Percentiles rank a stretch among this genome's conserved stretches.
These are phyloP conservation scores for Podospora conica DNA, from an alignment of 495 filamentous ascomycete genomes.

Conservation along the genomic window DNA sequence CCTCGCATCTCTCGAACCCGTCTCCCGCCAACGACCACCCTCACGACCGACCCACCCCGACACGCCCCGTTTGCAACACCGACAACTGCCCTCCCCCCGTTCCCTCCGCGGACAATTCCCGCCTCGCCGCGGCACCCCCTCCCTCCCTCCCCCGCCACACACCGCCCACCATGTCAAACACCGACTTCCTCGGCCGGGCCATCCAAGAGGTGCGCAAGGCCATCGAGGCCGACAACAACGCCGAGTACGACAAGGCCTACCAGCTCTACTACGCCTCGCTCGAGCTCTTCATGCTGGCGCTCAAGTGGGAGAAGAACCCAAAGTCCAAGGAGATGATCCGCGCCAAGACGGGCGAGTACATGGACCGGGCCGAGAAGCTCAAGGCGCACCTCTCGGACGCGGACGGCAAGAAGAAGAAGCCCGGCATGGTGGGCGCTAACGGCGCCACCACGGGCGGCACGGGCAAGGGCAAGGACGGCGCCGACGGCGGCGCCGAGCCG, in stretches of 20 bases:
- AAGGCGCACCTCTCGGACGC: conserved; percentile 80
- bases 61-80: background rate
- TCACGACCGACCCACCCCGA: background rate
- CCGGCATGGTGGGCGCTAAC: conserved; percentile 79
- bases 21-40: background rate
- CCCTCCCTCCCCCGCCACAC: conserved; percentile 1
- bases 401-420: conserved; percentile 63
- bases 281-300: conserved; percentile 90
- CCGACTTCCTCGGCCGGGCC: conserved; percentile 91
- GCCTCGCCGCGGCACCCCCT: background rate
- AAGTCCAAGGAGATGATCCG: conserved; percentile 96
- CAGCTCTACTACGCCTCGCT: conserved; percentile 89
- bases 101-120: background rate
- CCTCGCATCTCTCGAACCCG: background rate
- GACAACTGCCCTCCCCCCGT: background rate
- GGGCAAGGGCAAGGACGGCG: conserved; percentile 46
- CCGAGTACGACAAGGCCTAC: conserved; percentile 94
- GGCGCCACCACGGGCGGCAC: conserved; percentile 67
- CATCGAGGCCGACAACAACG: conserved; percentile 92
- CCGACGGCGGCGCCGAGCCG: conserved; percentile 50
- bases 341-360: conserved; percentile 87
- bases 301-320: conserved; percentile 98
- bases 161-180: conserved; percentile 74
- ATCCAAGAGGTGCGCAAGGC: conserved; percentile 95
- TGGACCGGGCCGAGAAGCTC: conserved; percentile 96